Conservation (phyloP, 2,329 filamentous ascomycete species). For the Rosellinia necatrix region DNA sequence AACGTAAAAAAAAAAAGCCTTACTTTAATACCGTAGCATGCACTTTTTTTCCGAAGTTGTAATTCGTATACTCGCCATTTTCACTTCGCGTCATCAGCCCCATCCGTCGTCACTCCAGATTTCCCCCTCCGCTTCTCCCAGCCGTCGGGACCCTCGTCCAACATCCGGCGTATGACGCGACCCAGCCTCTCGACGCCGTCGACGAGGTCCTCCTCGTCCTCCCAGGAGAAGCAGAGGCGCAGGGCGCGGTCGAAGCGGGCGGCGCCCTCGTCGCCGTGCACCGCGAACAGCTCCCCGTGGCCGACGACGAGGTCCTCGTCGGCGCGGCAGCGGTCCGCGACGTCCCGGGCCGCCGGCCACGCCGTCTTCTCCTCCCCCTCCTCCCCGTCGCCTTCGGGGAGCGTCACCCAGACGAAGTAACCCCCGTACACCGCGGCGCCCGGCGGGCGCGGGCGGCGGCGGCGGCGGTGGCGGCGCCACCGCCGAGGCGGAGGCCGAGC, state of each 20-base stretch:
- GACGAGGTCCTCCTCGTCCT: slow-evolving; percentile 65
- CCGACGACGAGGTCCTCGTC: slow-evolving; percentile 72
- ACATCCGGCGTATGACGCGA: slow-evolving; percentile 42
- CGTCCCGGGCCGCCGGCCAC: slow-evolving; percentile 54
- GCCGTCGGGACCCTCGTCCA: slow-evolving; percentile 25
- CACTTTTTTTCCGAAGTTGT: too few species aligned
- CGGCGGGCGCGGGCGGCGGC: slow-evolving; percentile 6
- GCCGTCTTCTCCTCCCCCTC: background rate
- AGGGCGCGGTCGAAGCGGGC: slow-evolving; percentile 63
- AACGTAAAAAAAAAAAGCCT: background rate
- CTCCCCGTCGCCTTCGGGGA: slow-evolving; percentile 50
- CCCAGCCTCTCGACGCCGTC: slow-evolving; percentile 71
- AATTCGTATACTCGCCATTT: background rate
- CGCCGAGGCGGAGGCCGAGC: slow-evolving; percentile 57
- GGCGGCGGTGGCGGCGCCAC: slow-evolving; percentile 45
- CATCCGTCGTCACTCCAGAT: too few species aligned
- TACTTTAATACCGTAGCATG: too few species aligned
- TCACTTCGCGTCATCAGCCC: slow-evolving; percentile 22
- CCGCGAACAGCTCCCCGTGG: slow-evolving; percentile 71
- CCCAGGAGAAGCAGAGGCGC: slow-evolving; percentile 75
- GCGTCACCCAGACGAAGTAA: slow-evolving; percentile 81
- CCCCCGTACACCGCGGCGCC: slow-evolving; percentile 67
- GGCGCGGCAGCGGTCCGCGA: slow-evolving; percentile 61
- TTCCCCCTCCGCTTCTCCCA: slow-evolving; percentile 11
- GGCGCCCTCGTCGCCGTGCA: slow-evolving; percentile 58